A percentile compares a stretch with the other conserved stretches of the same genome.
phyloP scores from a whole-genome alignment of 2,329 filamentous ascomycete species.

The Aspergillus sp. region DNA sequence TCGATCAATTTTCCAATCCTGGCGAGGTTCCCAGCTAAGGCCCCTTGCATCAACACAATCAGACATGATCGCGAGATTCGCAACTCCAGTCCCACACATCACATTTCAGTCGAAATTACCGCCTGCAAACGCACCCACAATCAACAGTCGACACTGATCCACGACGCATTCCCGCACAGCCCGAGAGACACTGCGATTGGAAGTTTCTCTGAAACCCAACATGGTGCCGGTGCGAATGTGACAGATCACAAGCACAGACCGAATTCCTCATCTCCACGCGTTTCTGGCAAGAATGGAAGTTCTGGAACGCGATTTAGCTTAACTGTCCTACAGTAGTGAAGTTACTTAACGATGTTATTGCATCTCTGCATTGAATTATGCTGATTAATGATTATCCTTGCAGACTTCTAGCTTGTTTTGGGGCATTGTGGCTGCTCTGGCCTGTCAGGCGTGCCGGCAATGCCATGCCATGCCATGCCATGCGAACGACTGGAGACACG shows the following conservation, averaged over 20 bases:
- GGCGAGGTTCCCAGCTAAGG: not conserved
- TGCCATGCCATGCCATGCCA: too few relatives aligned
- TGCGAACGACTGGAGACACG: too few relatives aligned
- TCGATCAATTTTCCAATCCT: not conserved
- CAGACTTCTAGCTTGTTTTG: not conserved
- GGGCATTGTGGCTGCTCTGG: too few relatives aligned
- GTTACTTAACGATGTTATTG: not conserved
- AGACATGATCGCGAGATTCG: not conserved
- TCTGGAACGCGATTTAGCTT: not conserved
- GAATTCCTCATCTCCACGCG: too few relatives aligned
- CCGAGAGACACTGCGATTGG: not conserved
- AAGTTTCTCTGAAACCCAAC: not conserved
- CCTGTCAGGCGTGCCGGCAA: too few relatives aligned
- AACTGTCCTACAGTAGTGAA: not conserved
- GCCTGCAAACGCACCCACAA: not conserved
- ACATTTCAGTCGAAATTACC: slow-evolving; percentile 7
- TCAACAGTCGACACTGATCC: slow-evolving; percentile 8
- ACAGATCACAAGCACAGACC: too few relatives aligned
- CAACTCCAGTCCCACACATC: slow-evolving; percentile 17
- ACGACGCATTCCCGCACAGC: not conserved
- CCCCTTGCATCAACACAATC: not conserved
- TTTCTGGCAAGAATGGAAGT: not conserved
- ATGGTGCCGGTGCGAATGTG: too few relatives aligned
- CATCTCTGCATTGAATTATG: not conserved
- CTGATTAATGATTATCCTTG: not conserved